A percentile compares a stretch with the other conserved stretches of the same genome.
These are phyloP conservation scores for Auxenochlorella pyrenoidosa DNA, from an alignment of 139 green algal species.

Conservation along the genomic window DNA sequence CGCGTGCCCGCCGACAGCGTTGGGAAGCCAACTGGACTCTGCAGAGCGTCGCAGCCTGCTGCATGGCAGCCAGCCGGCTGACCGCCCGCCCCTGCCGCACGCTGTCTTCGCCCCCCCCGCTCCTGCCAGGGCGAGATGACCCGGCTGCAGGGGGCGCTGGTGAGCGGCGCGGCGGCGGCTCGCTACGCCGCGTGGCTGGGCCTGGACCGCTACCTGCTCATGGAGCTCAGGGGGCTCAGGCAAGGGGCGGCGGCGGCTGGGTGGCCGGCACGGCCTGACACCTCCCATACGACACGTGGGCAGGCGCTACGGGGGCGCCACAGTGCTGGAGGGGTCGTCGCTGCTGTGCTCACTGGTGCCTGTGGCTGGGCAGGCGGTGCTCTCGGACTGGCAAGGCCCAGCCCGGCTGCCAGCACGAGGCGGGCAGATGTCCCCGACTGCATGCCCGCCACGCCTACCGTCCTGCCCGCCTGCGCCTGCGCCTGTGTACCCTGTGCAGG, in stretches of 20 bases:
- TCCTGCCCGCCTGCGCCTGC: not conserved
- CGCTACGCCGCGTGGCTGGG: constrained; percentile 27
- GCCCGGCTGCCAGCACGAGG: not conserved
- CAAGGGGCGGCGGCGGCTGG: not conserved
- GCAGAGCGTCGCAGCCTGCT: too few species aligned
- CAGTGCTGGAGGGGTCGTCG: too few species aligned
- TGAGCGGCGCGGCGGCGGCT: constrained; percentile 14
- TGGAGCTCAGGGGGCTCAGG: constrained; percentile 30
- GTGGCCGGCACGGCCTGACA: too few species aligned
- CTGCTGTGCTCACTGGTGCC: not conserved
- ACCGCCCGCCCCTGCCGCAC: too few species aligned
- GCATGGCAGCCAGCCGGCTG: too few species aligned
- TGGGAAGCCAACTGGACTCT: too few species aligned
- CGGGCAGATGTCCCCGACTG: not conserved
- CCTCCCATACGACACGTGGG: too few species aligned
- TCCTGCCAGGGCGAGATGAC: constrained; percentile 33
- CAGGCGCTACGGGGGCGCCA: too few species aligned
- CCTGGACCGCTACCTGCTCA: constrained; percentile 40
- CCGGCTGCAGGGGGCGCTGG: constrained; percentile 16
- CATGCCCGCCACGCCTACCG: too few species aligned
- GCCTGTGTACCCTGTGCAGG: not conserved
- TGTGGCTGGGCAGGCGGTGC: too few species aligned
- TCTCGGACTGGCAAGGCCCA: not conserved
- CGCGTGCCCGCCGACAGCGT: too few species aligned
- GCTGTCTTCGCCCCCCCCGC: not conserved